Conservation (phyloP, 257 asterid genomes). For the Euphrasia confusa region DNA sequence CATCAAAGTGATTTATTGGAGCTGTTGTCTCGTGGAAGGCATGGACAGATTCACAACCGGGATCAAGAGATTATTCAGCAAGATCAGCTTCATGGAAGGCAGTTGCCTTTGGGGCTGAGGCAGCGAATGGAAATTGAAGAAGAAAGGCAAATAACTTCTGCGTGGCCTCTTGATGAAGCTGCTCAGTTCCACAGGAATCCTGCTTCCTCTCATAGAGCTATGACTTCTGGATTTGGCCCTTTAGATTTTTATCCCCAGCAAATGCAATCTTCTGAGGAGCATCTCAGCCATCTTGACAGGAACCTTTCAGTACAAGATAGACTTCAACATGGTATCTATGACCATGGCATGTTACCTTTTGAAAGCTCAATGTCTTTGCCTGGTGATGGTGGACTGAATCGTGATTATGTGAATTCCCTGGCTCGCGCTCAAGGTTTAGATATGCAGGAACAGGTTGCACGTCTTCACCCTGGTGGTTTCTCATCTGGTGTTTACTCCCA, state of each 20-base stretch:
- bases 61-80: conserved; percentile 81
- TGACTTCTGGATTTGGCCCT: conserved; percentile 54
- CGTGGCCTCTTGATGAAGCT: conserved; percentile 73
- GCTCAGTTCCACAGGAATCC: conserved; percentile 66
- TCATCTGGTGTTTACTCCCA: conserved; percentile 55
- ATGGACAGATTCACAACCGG: conserved; percentile 69
- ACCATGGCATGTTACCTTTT: conserved; percentile 52
- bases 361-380: conserved; percentile 69
- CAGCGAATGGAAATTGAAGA: conserved; percentile 87
- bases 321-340: conserved; percentile 68
- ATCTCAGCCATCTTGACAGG: conserved; percentile 54
- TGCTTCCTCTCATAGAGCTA: conserved; percentile 47
- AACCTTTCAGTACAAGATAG: conserved; percentile 69
- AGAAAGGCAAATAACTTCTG: conserved; percentile 54
- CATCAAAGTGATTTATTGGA: conserved; percentile 70
- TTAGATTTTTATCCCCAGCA: conserved; percentile 69
- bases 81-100: conserved; percentile 78
- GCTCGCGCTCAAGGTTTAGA: conserved; percentile 69
- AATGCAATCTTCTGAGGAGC: conserved; percentile 60
- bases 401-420: conserved; percentile 53
- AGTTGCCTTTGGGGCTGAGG: conserved; percentile 66
- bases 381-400: conserved; percentile 55
- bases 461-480: conserved; percentile 59
- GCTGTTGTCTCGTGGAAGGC: conserved; percentile 63
- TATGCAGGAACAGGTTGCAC: conserved; percentile 63